Base-by-base conservation (phyloP, 352 stramenopile genomes). In the Globisporangium alternatum region DNA sequence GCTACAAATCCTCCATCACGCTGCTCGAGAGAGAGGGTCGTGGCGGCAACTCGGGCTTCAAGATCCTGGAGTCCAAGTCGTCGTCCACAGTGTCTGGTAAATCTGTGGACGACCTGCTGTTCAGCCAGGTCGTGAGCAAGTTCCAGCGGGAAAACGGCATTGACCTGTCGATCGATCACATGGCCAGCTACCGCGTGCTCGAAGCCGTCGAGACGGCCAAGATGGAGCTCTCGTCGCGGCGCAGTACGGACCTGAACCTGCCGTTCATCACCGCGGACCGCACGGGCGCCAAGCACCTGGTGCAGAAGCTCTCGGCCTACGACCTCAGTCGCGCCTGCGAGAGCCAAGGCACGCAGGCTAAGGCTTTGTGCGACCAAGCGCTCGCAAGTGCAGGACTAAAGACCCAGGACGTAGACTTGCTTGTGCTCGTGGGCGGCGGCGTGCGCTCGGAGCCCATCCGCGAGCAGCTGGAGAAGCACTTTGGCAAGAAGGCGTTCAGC, bases 261-360 rank as follows among this genome's bases (percentile, higher is more conserved):
- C 83, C 83, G 47, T 92, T 92, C 64, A 90, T 92, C 66, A 92
- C 83, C 0, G 83, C 83, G 2, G 77, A 93, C 60, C 67, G 69
- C 22, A 88, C 73, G 0, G 83, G 83, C 2, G 83, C 80, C 44
- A 91, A 90, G 58, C 83, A 93, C 56, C 70, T 91, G 28, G 76
- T 90, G 19, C 83, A 90, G 44, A 83, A 76, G 57, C 44, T 93
- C 5, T 80, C 81, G 10, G 67, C 73, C 5, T 88, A 81, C 35
- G 77, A 89, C 41, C 66, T 93, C 17, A 62, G 60, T 2, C 76
- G 75, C 8, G 67, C 83, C 45, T 77, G 80, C 17, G 78, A 89
- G 57, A 37, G 47, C 6, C 71, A 78, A 17, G 65, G 79, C 4
- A 63, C 61, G 2, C 60, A 80, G 12, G 77, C 73, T 0, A 67